Base-by-base conservation (phyloP, 2,329 filamentous ascomycete species). In the Stemphylium beticola region DNA sequence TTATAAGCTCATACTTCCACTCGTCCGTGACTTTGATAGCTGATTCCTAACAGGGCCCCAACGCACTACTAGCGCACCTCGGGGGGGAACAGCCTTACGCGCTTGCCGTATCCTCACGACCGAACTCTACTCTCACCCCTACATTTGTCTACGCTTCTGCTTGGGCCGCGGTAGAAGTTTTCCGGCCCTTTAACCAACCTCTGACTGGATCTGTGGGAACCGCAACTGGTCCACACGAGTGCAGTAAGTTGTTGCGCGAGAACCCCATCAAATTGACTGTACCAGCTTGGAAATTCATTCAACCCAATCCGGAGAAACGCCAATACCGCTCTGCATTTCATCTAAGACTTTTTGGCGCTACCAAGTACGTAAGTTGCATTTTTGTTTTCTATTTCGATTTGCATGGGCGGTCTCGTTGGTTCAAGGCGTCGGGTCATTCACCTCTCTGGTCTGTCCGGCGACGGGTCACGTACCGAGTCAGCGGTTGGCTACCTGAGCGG, bases 21-120 rank as follows among this genome's bases (percentile, higher is more conserved):
- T 73, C 69, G 72, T 73, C 73, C 73, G 73, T 62, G 64, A 63
- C 64, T 62, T 64, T 67, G 64, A 67, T 53, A 65, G 58, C 64
- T 66, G 51, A 51, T 61, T 57, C 49, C 56, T 62, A 56, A 33
- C 68, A 67, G 60, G 64, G 58, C 65, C 61, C 64, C 65, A 17
- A 22, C 36, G 17, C 36, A 38, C 36, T 38, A 12, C 17, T 64
- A 55, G 57, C 57, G 42, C 65, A 61, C 71, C 69, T 73, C 69
- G 70, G 70, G 58, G 59, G 33, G 22, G 8, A 17, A 26, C 60
- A 53, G 52, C 57, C 58, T 56, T 56, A 48, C 64, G 56, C 64
- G 46, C 60, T 49, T 64, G 48, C 58, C 61, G 55, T 64, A 60
- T 74, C 73, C 72, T 70, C 70, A 66, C 72, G 71, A 61, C 73